Evolutionary conservation across 768 basidiomycete species (phyloP).

Genomic region (Daedaleopsis nitida): DNA sequence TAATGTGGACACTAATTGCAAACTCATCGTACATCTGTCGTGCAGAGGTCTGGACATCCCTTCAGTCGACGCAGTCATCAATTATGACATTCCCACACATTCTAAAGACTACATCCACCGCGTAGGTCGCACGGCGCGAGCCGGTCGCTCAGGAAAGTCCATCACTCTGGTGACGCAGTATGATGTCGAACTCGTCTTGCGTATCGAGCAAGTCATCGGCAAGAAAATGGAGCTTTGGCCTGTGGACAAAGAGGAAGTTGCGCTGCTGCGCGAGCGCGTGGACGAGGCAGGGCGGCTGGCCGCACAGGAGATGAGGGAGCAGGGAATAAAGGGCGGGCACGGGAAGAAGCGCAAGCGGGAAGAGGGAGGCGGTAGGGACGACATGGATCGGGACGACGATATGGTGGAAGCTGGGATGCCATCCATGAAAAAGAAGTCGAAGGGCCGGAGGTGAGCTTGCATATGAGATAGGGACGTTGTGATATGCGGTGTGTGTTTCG

Average conservation of each 20-base stretch:
- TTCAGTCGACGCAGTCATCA: constrained; percentile 94
- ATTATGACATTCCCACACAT: constrained; percentile 96
- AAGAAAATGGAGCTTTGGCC: constrained; percentile 92
- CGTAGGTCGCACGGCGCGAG: constrained; percentile 96
- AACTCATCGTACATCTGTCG: neutral
- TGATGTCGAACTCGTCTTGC: constrained; percentile 93
- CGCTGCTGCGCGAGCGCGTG: constrained; percentile 84
- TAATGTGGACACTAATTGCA: neutral
- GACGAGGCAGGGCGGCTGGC: constrained; percentile 82
- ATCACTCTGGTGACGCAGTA: constrained; percentile 99
- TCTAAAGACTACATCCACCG: constrained; percentile 99
- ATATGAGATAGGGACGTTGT: neutral
- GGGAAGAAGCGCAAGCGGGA: constrained; percentile 53
- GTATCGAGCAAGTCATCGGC: constrained; percentile 89
- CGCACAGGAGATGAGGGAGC: constrained; percentile 80
- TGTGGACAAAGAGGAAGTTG: constrained; percentile 86
- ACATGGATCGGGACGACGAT: constrained; percentile 92
- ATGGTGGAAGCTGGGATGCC: constrained; percentile 90
- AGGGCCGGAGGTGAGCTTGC: constrained; percentile 41
- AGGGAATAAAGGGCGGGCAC: constrained; percentile 51
- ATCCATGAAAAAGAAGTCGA: constrained; percentile 49
- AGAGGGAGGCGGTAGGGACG: constrained; percentile 59
- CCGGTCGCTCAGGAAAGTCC: constrained; percentile 95
- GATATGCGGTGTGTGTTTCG: neutral
- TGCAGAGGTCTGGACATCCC: constrained; percentile 92